Percentiles rank a stretch among this genome's conserved stretches.
Evolutionary conservation across 371 early-diverging fungal species (phyloP).

Genomic region (Zychaea mexicana): DNA sequence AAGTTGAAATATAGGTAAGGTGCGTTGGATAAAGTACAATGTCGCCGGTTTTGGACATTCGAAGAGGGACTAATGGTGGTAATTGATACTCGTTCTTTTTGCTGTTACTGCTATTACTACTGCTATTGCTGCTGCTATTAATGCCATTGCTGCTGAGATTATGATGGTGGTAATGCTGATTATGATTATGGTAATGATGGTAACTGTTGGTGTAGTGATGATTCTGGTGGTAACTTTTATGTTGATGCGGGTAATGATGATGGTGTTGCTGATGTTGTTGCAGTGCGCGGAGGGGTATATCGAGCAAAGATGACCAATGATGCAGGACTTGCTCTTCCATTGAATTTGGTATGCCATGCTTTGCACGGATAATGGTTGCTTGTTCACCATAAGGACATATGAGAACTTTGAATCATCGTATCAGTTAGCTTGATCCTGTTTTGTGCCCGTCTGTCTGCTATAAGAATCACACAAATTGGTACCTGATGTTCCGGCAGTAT

Average conservation of each 20-base stretch:
- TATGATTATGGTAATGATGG: not conserved
- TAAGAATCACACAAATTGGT: too few relatives aligned
- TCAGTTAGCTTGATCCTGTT: too few relatives aligned
- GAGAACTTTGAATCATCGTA: too few relatives aligned
- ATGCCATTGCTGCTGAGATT: not conserved
- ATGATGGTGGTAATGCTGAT: not conserved
- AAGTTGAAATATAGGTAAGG: slow-evolving; percentile 30
- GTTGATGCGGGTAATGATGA: not conserved
- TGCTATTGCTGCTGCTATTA: not conserved
- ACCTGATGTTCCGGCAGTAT: slow-evolving; percentile 29
- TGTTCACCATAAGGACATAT: slow-evolving; percentile 39
- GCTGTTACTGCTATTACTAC: not conserved
- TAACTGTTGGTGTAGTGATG: not conserved
- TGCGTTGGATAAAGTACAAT: slow-evolving; percentile 28
- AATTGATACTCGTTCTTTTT: not conserved
- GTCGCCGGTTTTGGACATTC: slow-evolving; percentile 5
- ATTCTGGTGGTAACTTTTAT: not conserved
- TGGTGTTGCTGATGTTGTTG: not conserved
- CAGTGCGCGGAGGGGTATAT: slow-evolving; percentile 31
- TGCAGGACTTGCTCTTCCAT: slow-evolving; percentile 27
- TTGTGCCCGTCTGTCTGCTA: too few relatives aligned
- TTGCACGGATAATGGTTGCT: slow-evolving; percentile 21
- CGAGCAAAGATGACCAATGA: slow-evolving; percentile 35
- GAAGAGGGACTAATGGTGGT: slow-evolving; percentile 18
- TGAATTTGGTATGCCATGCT: slow-evolving; percentile 20